Conservation (phyloP, 768 basidiomycete species). For the Serendipita vermifera region DNA sequence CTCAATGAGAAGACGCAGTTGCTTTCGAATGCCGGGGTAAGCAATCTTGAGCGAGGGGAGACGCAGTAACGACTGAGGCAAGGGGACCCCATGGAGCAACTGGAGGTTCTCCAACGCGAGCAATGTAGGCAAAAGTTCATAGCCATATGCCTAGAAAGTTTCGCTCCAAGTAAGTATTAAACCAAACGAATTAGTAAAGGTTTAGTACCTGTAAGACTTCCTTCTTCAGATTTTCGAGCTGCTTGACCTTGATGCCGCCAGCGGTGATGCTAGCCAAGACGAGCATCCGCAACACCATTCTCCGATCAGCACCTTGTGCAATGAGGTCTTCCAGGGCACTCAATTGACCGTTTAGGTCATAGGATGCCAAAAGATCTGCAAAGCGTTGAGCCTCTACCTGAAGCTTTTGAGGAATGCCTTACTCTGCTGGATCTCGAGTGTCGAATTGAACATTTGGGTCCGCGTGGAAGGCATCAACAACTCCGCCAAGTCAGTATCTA, state of each 20-base stretch:
- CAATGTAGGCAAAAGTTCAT: conserved; percentile 35
- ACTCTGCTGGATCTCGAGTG: conserved; percentile 95
- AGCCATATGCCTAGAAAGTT: conserved; percentile 58
- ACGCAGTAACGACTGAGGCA: conserved; percentile 36
- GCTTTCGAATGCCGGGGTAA: conserved; percentile 61
- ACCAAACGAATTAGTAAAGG: background rate
- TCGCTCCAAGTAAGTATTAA: background rate
- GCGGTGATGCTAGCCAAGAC: conserved; percentile 75
- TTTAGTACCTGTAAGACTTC: conserved; percentile 73
- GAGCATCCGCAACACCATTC: conserved; percentile 61
- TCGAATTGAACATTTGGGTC: conserved; percentile 80
- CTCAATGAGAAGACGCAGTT: conserved; percentile 83
- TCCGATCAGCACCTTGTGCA: conserved; percentile 72
- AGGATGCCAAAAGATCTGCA: conserved; percentile 85
- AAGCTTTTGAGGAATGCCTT: conserved; percentile 18
- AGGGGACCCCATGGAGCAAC: conserved; percentile 50
- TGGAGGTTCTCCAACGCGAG: conserved; percentile 25
- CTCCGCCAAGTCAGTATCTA: conserved; percentile 93
- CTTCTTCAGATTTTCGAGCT: conserved; percentile 75
- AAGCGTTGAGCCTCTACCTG: too few relatives aligned
- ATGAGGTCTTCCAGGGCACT: conserved; percentile 84
- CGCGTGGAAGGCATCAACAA: conserved; percentile 71
- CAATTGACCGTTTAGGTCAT: conserved; percentile 69
- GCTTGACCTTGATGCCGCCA: conserved; percentile 78
- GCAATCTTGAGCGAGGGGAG: conserved; percentile 46